A percentile compares a stretch with the other conserved stretches of the same genome.
These are phyloP conservation scores for Candida albicans DNA, from an alignment of 1,139 yeast genomes.

Conservation along the genomic window DNA sequence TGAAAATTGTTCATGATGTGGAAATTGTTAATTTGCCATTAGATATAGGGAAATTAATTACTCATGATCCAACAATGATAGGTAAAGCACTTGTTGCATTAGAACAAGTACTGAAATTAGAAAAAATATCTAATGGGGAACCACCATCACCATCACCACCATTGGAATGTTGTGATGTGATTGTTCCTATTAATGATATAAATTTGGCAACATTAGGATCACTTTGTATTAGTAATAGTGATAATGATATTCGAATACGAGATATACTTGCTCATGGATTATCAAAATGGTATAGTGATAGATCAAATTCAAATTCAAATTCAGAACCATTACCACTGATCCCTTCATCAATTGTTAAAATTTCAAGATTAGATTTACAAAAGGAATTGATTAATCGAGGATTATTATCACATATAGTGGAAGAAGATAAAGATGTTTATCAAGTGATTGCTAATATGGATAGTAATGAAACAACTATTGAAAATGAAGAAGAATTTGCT, in stretches of 20 bases:
- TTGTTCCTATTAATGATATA: conserved; percentile 9
- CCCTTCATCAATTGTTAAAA: conserved; percentile 1
- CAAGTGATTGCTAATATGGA: conserved; percentile 2
- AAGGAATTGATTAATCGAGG: conserved; percentile 11
- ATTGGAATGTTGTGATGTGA: conserved; percentile 18
- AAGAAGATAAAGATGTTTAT: conserved; percentile 9
- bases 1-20: conserved; percentile 11
- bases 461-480: neutral
- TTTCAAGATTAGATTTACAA: conserved; percentile 11
- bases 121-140: conserved; percentile 1
- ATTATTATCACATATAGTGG: conserved; percentile 5
- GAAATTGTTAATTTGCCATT: conserved; percentile 14
- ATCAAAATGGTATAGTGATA: conserved; percentile 32
- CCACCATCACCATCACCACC: too few relatives aligned
- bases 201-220: conserved; percentile 47
- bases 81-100: conserved; percentile 9
- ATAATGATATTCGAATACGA: too few relatives aligned
- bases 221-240: conserved; percentile 35
- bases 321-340: neutral
- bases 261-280: conserved; percentile 19
- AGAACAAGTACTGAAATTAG: conserved; percentile 4
- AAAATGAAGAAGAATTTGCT: conserved; percentile 9
- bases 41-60: conserved; percentile 20
- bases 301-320: neutral
- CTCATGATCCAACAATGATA: conserved; percentile 9